phyloP scores from a whole-genome alignment of 2,329 filamentous ascomycete species.

The Neofusicoccum laricinum region DNA sequence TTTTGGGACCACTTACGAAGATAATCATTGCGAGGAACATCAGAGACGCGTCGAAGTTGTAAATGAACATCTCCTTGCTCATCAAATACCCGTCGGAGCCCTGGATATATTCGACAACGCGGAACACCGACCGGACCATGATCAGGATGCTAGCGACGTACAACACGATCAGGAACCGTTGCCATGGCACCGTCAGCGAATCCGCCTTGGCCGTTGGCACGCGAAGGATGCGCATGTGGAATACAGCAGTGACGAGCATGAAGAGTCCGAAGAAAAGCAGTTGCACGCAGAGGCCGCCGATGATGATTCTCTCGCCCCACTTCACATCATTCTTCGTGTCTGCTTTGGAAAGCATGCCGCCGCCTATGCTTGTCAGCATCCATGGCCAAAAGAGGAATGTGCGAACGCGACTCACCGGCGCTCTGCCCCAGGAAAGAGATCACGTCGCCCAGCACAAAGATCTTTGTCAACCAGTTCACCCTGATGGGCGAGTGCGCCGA shows the following conservation, averaged over 20 bases:
- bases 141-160: constrained; percentile 48
- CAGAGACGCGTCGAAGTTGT: constrained; percentile 47
- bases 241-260: constrained; percentile 33
- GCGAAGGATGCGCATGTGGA: constrained; percentile 24
- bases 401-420: neutral
- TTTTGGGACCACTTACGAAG: constrained; percentile 22
- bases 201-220: constrained; percentile 20
- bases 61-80: constrained; percentile 45
- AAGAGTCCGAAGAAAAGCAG: constrained; percentile 52
- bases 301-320: constrained; percentile 43
- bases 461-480: constrained; percentile 37
- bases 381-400: neutral
- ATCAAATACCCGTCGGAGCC: constrained; percentile 46
- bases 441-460: constrained; percentile 42
- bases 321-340: neutral
- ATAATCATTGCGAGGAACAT: constrained; percentile 45
- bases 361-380: neutral
- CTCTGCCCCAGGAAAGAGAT: constrained; percentile 42
- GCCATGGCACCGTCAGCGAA: constrained; percentile 15
- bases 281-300: constrained; percentile 51
- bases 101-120: constrained; percentile 48
- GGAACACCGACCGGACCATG: constrained; percentile 47
- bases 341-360: neutral
- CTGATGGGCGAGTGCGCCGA: constrained; percentile 36
- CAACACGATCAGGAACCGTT: constrained; percentile 40